Evolutionary conservation across 768 basidiomycete genomes (phyloP), one percentile per base, ranked within the genome.

Genomic region (Mycena filopes): DNA sequence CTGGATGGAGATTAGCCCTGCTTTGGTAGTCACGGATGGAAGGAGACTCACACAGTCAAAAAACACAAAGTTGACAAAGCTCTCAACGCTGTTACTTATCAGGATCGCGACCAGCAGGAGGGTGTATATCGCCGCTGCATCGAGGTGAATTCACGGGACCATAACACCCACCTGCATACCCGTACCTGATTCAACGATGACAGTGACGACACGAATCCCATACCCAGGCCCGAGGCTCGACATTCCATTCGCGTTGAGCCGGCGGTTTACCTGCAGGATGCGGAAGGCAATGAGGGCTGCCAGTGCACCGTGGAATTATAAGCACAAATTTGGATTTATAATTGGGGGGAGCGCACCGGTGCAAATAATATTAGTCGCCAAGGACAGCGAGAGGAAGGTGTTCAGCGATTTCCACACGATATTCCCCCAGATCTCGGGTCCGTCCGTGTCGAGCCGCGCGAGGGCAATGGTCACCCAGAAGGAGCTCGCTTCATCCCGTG

Each of bases 251-350:
- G 29, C 2, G 8, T 12, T 10, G 4, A 58, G 16, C 25, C n/a
- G 43, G 31, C 20, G 43, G 12, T 40, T 31, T 6, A 48, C n/a
- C 1, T 23, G 31, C 3, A 58, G 8, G n/a, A 58, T 48, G 3
- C 56, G 56, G 56, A 47, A 58, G 1, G 56, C 2, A 36, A 58
- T 58, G 25, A 58, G 56, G 13, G 45, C 56, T 38, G 40, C n/a
- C n/a, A n/a, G n/a, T n/a, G n/a, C n/a, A n/a, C n/a, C n/a, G n/a
- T n/a, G n/a, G n/a, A n/a, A n/a, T n/a, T n/a, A n/a, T 13, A 40
- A 28, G 23, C 29, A 26, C n/a, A 12, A n/a, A n/a, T n/a, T n/a
- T n/a, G 4, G 12, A 12, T 28, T 9, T 16, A 7, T 40, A 26
- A 15, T 11, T 6, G 16, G 12, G 16, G 21, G 41, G 16, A 42